Base-by-base conservation (phyloP, 768 basidiomycete genomes). In the Cubamyces lactineus region DNA sequence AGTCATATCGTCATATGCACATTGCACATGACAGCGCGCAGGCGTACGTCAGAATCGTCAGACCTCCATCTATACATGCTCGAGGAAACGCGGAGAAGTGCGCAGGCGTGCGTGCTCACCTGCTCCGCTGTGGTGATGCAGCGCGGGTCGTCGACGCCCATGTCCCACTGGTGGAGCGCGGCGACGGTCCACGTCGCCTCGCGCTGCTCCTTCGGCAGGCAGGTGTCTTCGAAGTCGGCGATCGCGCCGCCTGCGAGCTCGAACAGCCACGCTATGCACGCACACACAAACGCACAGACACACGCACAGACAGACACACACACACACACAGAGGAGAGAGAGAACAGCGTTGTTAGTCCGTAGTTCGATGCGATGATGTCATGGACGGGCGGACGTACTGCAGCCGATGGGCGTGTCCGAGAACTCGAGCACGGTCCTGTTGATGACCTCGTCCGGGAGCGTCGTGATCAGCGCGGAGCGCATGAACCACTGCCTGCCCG, bases 101-200 rank as follows among this genome's bases (percentile, higher is more conserved):
- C 56, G 56, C 56, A 48, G n/a, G n/a, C n/a, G n/a, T n/a, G 56
- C 8, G 34, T 34, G 66, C 81, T 67, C 58, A 89, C 90, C 75
- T 90, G 88, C 74, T 95, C 92, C 16, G 93, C 94, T 43, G 92
- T 88, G 53, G 80, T 80, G 47, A 93, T 80, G 65, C 94, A 96
- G n/a, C 85, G 79, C 46, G 87, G 84, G 70, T 96, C 94, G 63
- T 89, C 84, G 45, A 89, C 76, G 30, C 87, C 83, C 77, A 94
- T 88, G 63, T 92, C 89, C 94, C 94, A 96, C 71, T 96, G 94
- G 73, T 96, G 94, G 24, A 96, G 79, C 17, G 94, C 94, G 2
- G 92, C 90, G 56, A 96, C 86, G 2, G 91, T 94, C 75, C 94
- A 96, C 9, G 83, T 72, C 0, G 91, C 89, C 72, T 93, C 82